These are phyloP conservation scores for Neostapfia colusana DNA, from an alignment of 176 grass and related monocot species.

Conservation along the genomic window DNA sequence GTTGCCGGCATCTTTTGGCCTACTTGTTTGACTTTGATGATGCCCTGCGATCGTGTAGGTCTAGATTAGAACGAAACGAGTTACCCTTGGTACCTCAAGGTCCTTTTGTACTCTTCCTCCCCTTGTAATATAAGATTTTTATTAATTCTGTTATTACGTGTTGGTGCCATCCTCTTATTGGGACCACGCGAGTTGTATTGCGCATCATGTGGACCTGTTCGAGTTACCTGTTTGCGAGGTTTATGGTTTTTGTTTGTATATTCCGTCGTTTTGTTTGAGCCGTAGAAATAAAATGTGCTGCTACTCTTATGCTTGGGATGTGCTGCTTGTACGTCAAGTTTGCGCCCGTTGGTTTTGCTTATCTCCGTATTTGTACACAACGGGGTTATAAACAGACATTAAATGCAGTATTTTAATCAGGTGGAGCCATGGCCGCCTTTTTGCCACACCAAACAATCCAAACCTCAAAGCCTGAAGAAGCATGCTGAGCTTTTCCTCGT, in stretches of 20 bases:
- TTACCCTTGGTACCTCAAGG: neutral
- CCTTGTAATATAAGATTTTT: conserved; percentile 38
- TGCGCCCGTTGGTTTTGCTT: too few relatives aligned
- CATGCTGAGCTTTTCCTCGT: neutral
- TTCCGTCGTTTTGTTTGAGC: too few relatives aligned
- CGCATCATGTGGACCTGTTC: too few relatives aligned
- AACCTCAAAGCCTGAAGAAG: neutral
- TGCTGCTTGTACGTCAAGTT: too few relatives aligned
- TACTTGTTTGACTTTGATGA: conserved; percentile 15
- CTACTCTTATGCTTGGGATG: too few relatives aligned
- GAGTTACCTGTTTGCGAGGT: too few relatives aligned
- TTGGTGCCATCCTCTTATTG: neutral
- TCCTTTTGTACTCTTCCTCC: conserved; percentile 8
- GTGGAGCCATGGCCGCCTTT: conserved; percentile 43
- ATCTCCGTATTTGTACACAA: too few relatives aligned
- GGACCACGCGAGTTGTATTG: neutral
- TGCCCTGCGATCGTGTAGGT: conserved; percentile 25
- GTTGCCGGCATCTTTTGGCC: neutral
- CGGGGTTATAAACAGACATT: too few relatives aligned
- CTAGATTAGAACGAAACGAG: conserved; percentile 36
- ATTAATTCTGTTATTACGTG: neutral
- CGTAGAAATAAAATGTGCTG: too few relatives aligned
- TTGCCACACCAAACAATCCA: neutral
- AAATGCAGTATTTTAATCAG: neutral
- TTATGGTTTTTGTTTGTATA: too few relatives aligned